Evolutionary conservation across 2,329 filamentous ascomycete genomes (phyloP), one percentile per base, ranked within the genome.

Genomic region (Incumbomyces lentus): DNA sequence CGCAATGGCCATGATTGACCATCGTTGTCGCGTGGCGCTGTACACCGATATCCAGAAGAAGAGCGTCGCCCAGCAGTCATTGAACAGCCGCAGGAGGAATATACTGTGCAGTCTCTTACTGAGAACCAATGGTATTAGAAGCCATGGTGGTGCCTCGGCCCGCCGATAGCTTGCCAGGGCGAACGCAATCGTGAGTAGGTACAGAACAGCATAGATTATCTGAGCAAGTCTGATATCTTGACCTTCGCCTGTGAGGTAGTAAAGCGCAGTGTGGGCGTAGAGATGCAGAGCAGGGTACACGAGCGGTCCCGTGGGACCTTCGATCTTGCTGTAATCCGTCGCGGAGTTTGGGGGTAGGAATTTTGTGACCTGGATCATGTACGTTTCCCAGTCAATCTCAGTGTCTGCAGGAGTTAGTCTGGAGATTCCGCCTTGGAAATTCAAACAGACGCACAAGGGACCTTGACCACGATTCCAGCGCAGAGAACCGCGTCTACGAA

Each of bases 361-460:
- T 57, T 89, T 81, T 34, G 76, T 68, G 37, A 96, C 74, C 60
- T 98, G 92, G 63, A 95, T 77, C 89, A 98, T 96, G 66, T 98
- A 98, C 0, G 92, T 87, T 49, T 75, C 76, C 90, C 90, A 98
- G 68, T 98, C 92, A 60, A 98, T 98, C 66, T 98, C 92, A 36
- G 92, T 98, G 63, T 98, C 92, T 86, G 55, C 36, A 22, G 22
- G 7, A 38, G 42, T 18, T 12, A 37, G 18, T 29, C 30, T 29
- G 18, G 2, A 18, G 10, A 8, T 10, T 5, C 18, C 88, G 94
- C 3, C 6, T 17, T 18, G 19, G 3, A n/a, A 12, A 26, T 17
- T n/a, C 11, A 16, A 46, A 44, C 18, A 35, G 46, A 61, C 82
- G 69, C 71, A 94, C 88, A 95, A 34, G 88, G 81, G 48, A 95